Evolutionary conservation across 805 yeast species (phyloP).

Genomic region (Candida ovalis): DNA sequence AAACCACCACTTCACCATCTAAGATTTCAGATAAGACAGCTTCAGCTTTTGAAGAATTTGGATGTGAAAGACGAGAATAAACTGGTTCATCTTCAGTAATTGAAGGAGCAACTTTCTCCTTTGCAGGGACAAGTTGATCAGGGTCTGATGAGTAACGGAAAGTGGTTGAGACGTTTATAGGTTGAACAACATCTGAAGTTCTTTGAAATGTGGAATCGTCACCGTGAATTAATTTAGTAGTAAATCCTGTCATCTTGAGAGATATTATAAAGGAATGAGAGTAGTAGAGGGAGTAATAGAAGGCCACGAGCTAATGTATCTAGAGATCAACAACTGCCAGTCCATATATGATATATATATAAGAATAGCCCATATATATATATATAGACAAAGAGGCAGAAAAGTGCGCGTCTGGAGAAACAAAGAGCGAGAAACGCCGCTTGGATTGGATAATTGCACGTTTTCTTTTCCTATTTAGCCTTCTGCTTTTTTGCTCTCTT

Average conservation of each 20-base stretch:
- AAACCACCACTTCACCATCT: conserved; percentile 63
- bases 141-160: conserved; percentile 65
- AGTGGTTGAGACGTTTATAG: conserved; percentile 80
- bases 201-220: conserved; percentile 54
- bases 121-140: conserved; percentile 44
- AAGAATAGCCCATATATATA: background rate
- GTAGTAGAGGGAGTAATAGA: background rate
- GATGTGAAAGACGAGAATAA: conserved; percentile 76
- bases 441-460: too few relatives aligned
- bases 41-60: conserved; percentile 67
- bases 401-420: too few relatives aligned
- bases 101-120: conserved; percentile 23
- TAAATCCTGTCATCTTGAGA: conserved; percentile 39
- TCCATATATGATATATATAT: too few relatives aligned
- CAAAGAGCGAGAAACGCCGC: too few relatives aligned
- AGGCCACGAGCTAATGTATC: background rate
- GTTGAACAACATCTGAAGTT: conserved; percentile 68
- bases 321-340: too few relatives aligned
- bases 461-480: too few relatives aligned
- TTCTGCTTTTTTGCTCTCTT: too few relatives aligned
- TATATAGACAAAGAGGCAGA: too few relatives aligned
- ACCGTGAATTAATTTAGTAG: conserved; percentile 64
- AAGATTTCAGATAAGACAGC: conserved; percentile 56
- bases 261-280: conserved; percentile 3
- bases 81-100: conserved; percentile 33